Percentiles rank a stretch among this genome's conserved stretches.
Conservation (phyloP, 2,329 filamentous ascomycete species). For the Talaromyces islandicus region DNA sequence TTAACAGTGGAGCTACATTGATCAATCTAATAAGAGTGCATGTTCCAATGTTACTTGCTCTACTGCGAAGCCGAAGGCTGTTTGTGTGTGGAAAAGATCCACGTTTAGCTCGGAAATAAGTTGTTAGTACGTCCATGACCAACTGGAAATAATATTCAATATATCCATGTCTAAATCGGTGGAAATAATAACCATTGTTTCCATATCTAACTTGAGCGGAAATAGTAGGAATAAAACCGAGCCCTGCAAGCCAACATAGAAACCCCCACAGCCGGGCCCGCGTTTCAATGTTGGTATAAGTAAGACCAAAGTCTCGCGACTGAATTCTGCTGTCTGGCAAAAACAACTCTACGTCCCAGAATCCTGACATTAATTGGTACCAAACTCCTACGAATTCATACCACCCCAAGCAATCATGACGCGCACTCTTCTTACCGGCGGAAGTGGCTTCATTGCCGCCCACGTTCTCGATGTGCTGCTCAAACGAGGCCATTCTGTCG, state of each 20-base stretch:
- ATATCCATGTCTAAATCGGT: no score
- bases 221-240: neutral
- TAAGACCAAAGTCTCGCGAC: neutral
- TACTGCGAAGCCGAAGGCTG: neutral
- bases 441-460: slow-evolving; percentile 56
- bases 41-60: neutral
- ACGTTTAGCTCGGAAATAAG: no score
- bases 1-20: no score
- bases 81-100: no score
- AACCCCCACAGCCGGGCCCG: neutral
- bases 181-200: neutral
- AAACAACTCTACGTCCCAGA: no score
- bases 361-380: no score
- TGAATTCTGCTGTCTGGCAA: no score
- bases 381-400: neutral
- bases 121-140: no score
- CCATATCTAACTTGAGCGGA: neutral
- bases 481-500: slow-evolving; percentile 37
- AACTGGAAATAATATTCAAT: no score
- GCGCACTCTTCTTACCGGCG: slow-evolving; percentile 29
- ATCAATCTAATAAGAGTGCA: no score
- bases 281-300: neutral
- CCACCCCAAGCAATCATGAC: slow-evolving; percentile 2
- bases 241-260: neutral
- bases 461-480: slow-evolving; percentile 53